These are phyloP conservation scores for Metschnikowia dekortorum DNA, from an alignment of 805 yeast species.

Conservation along the genomic window DNA sequence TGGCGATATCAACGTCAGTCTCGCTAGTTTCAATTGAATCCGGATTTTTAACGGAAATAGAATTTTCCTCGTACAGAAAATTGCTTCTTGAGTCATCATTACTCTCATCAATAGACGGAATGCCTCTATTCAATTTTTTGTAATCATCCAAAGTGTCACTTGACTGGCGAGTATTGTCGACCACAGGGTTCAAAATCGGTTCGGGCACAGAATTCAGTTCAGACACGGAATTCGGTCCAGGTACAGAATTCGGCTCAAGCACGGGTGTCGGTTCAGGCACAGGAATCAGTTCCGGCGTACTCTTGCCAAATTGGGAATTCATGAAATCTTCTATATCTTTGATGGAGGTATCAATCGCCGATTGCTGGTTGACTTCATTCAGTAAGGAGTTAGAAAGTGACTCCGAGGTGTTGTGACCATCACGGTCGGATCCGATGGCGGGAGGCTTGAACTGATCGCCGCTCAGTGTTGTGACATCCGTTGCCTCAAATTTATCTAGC, in stretches of 20 bases:
- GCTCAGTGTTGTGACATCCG: slow-evolving; percentile 11
- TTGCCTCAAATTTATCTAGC: slow-evolving; percentile 12
- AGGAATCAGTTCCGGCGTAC: neutral
- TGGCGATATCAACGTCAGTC: neutral
- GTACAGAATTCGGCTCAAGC: neutral
- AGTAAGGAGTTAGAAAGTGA: slow-evolving; percentile 7
- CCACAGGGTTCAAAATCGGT: neutral
- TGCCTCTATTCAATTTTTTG: neutral
- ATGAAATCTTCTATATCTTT: slow-evolving; percentile 39
- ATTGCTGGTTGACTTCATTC: slow-evolving; percentile 5
- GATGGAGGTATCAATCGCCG: slow-evolving; percentile 30
- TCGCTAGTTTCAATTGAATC: slow-evolving; percentile 1
- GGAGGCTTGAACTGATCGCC: neutral
- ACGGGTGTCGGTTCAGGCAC: neutral
- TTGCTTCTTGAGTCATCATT: slow-evolving; percentile 6
- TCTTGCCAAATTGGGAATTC: slow-evolving; percentile 27
- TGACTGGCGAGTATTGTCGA: neutral
- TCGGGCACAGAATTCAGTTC: neutral
- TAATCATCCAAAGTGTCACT: slow-evolving; percentile 1
- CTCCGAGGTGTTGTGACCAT: neutral
- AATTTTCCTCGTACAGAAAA: slow-evolving; percentile 6
- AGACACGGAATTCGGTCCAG: neutral
- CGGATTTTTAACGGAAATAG: neutral
- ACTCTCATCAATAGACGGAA: neutral
- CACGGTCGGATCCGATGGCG: neutral